Percentiles rank a stretch among this genome's conserved stretches.
These are phyloP conservation scores for Schizothecium vesticola DNA, from an alignment of 495 filamentous ascomycete species.

Conservation along the genomic window DNA sequence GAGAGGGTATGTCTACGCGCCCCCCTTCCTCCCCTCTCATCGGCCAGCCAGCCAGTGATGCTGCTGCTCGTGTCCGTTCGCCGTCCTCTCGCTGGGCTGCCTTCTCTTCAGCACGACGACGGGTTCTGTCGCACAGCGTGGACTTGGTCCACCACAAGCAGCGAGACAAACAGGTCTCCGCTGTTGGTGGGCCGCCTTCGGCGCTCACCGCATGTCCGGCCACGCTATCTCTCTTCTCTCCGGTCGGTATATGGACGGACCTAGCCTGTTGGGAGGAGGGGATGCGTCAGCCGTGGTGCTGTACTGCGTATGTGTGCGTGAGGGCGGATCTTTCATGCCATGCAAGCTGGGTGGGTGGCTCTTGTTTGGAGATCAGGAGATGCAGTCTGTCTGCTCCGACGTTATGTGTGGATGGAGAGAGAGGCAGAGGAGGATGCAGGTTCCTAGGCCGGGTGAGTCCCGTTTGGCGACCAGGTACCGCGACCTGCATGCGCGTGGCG, in stretches of 20 bases:
- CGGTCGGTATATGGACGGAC: neutral
- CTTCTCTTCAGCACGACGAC: neutral
- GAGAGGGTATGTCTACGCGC: too few relatives aligned
- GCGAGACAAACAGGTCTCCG: neutral
- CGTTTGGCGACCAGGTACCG: neutral
- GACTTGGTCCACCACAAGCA: neutral
- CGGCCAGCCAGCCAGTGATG: too few relatives aligned
- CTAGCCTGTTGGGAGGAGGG: neutral
- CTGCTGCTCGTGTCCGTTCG: too few relatives aligned
- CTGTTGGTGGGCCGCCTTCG: neutral
- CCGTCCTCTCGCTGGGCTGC: neutral
- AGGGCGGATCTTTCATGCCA: neutral
- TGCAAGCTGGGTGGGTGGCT: neutral
- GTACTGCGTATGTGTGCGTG: neutral
- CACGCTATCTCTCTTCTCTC: neutral
- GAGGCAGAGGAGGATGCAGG: too few relatives aligned
- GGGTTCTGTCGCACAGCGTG: neutral
- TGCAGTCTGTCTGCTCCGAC: neutral
- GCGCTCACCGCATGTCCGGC: neutral
- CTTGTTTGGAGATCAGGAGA: neutral
- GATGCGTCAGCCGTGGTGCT: neutral
- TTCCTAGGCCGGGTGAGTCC: too few relatives aligned
- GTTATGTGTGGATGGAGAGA: neutral
- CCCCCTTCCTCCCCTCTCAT: too few relatives aligned
- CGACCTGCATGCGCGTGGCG: neutral